phyloP scores from a whole-genome alignment of 2,329 filamentous ascomycete genomes.

The Dactylellina parvicollis region DNA sequence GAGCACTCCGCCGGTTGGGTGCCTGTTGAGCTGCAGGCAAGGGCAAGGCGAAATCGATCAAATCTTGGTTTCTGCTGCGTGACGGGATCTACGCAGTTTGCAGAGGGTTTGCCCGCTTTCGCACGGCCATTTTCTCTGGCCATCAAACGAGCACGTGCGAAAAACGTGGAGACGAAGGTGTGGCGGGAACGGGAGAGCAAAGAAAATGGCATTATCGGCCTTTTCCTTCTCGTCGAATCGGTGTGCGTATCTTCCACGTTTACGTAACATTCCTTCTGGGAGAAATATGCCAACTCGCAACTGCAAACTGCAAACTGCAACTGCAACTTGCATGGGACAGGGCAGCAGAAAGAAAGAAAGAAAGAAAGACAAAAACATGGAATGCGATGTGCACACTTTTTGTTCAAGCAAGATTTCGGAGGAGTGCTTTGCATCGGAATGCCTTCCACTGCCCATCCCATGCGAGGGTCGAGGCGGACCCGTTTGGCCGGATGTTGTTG shows the following conservation, averaged over 20 bases:
- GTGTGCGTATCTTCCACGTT: constrained; percentile 1
- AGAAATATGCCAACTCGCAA: too few relatives aligned
- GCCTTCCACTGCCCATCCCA: background rate
- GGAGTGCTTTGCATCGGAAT: constrained; percentile 22
- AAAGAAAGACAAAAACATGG: too few relatives aligned
- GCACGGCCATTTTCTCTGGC: constrained; percentile 1
- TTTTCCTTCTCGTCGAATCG: background rate
- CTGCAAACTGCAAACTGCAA: constrained; percentile 1
- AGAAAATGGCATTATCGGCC: background rate
- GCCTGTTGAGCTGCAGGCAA: background rate
- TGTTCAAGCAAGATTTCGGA: background rate
- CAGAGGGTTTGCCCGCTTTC: constrained; percentile 5
- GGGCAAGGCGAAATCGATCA: constrained; percentile 3
- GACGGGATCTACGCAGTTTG: constrained; percentile 5
- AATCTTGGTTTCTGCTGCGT: constrained; percentile 5
- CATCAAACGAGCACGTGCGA: constrained; percentile 44
- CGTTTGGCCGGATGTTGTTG: constrained; percentile 21
- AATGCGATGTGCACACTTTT: too few relatives aligned
- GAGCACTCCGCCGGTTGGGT: too few relatives aligned
- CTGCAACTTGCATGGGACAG: background rate
- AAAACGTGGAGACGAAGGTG: constrained; percentile 48
- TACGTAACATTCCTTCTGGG: too few relatives aligned
- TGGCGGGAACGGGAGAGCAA: background rate
- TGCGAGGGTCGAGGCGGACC: constrained; percentile 26
- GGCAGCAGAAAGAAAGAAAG: constrained; percentile 4